Percentiles rank a stretch among this genome's conserved stretches.
These are phyloP conservation scores for Phytomonas francai DNA, from an alignment of 208 protist genomes.

Conservation along the genomic window DNA sequence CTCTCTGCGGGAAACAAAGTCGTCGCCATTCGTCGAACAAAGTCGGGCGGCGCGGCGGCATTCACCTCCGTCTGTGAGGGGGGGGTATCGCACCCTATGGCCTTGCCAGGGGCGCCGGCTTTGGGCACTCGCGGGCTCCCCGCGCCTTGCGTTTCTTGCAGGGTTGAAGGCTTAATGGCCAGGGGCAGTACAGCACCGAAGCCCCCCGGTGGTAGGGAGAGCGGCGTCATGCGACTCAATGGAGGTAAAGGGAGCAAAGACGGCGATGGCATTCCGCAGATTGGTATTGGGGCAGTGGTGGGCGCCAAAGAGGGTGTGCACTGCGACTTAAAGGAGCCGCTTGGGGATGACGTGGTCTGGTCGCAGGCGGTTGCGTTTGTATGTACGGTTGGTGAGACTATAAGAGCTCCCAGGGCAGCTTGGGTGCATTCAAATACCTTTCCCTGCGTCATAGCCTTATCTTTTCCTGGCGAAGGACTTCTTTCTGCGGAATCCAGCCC, in stretches of 20 bases:
- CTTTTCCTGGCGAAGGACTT: not conserved
- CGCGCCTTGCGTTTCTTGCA: not conserved
- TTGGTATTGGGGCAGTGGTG: not conserved
- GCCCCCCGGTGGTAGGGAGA: not conserved
- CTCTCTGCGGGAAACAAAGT: not conserved
- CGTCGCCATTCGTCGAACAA: not conserved
- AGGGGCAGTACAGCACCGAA: not conserved
- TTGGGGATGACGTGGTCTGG: not conserved
- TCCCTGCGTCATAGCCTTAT: not conserved
- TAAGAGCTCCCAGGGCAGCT: not conserved
- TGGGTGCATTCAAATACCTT: not conserved
- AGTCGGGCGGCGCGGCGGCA: not conserved
- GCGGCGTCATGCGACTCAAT: not conserved
- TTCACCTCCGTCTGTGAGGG: not conserved
- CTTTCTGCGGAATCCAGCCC: not conserved
- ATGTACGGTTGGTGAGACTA: not conserved
- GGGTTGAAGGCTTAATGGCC: not conserved
- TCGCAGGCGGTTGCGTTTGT: not conserved
- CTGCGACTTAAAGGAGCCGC: not conserved
- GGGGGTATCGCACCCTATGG: not conserved
- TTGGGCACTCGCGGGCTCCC: not conserved
- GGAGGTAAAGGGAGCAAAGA: not conserved
- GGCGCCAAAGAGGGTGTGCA: not conserved
- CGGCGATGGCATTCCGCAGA: not conserved
- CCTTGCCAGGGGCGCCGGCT: not conserved